Percentiles rank a stretch among this genome's conserved stretches.
phyloP scores from a whole-genome alignment of 2,329 filamentous ascomycete species.

The Chaetomium globosum region DNA sequence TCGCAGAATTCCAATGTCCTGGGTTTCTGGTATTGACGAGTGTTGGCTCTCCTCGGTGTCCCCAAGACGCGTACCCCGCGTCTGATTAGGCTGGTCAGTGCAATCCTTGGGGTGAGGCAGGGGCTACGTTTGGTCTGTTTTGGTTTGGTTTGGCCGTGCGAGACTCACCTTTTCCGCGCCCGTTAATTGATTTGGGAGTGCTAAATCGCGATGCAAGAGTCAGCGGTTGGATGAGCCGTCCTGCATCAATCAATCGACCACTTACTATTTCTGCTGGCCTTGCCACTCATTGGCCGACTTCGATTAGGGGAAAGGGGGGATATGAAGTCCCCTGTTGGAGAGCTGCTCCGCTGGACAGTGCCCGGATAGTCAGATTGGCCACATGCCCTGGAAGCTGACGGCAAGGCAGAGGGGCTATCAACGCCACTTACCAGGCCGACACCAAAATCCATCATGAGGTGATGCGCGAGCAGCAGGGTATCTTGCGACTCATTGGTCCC shows the following conservation, averaged over 20 bases:
- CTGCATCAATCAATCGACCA: too few species aligned
- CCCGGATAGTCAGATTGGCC: constrained; percentile 17
- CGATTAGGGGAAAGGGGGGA: constrained; percentile 15
- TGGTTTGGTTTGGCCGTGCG: constrained; percentile 23
- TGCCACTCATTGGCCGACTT: constrained; percentile 8
- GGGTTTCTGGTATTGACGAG: constrained; percentile 20
- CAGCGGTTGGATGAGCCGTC: background rate
- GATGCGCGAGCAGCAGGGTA: constrained; percentile 48
- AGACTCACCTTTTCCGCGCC: constrained; percentile 21
- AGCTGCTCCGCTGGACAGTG: constrained; percentile 36
- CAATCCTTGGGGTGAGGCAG: constrained; percentile 31
- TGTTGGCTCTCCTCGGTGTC: constrained; percentile 6
- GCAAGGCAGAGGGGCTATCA: constrained; percentile 19
- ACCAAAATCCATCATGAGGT: constrained; percentile 46
- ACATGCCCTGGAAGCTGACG: constrained; percentile 9
- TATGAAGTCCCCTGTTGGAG: constrained; percentile 25
- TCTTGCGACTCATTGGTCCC: constrained; percentile 48
- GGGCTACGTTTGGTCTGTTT: constrained; percentile 18
- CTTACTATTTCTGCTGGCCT: background rate
- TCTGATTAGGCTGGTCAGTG: constrained; percentile 35
- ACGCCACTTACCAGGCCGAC: constrained; percentile 47
- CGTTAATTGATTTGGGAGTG: background rate
- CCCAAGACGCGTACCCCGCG: constrained; percentile 31
- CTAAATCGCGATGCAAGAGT: constrained; percentile 10
- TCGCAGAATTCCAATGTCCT: background rate